These are phyloP conservation scores for Tremella fuciformis DNA, from an alignment of 768 basidiomycete species.

Conservation along the genomic window DNA sequence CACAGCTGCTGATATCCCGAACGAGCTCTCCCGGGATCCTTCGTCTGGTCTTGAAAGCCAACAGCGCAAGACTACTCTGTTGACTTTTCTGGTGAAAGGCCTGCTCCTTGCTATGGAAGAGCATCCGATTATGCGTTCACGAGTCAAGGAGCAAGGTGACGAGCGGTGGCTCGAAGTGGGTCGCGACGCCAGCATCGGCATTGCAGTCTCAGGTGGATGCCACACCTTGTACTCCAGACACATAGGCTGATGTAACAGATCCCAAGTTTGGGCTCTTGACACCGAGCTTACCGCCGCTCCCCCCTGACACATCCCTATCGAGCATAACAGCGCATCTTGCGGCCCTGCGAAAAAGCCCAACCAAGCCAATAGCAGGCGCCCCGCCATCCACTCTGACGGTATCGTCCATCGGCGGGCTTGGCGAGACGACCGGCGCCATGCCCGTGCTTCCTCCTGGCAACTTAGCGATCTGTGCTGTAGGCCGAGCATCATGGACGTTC, in stretches of 20 bases:
- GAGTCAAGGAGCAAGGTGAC: constrained; percentile 24
- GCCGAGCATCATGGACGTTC: constrained; percentile 40
- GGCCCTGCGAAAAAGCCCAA: constrained; percentile 20
- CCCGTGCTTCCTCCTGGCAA: constrained; percentile 43
- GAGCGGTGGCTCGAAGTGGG: constrained; percentile 32
- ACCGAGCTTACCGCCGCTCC: constrained; percentile 35
- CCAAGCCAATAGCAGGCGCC: constrained; percentile 13
- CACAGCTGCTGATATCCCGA: constrained; percentile 37
- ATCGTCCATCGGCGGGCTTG: constrained; percentile 39
- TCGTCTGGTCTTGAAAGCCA: not conserved
- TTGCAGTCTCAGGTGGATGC: constrained; percentile 43
- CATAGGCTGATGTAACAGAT: constrained; percentile 19
- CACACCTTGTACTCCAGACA: not conserved
- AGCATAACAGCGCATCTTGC: constrained; percentile 33
- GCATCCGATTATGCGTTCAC: constrained; percentile 43
- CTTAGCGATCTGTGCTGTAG: constrained; percentile 43
- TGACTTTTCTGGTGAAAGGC: constrained; percentile 40
- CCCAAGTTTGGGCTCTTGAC: constrained; percentile 42
- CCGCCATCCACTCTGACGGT: constrained; percentile 35
- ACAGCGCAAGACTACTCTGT: constrained; percentile 30
- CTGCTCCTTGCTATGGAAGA: constrained; percentile 41
- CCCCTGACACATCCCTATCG: constrained; percentile 27
- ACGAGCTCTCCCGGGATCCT: constrained; percentile 23
- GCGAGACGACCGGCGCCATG: constrained; percentile 35
- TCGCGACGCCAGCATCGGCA: constrained; percentile 32